phyloP scores from a whole-genome alignment of 2,329 filamentous ascomycete genomes.

The Fusarium papillatum region DNA sequence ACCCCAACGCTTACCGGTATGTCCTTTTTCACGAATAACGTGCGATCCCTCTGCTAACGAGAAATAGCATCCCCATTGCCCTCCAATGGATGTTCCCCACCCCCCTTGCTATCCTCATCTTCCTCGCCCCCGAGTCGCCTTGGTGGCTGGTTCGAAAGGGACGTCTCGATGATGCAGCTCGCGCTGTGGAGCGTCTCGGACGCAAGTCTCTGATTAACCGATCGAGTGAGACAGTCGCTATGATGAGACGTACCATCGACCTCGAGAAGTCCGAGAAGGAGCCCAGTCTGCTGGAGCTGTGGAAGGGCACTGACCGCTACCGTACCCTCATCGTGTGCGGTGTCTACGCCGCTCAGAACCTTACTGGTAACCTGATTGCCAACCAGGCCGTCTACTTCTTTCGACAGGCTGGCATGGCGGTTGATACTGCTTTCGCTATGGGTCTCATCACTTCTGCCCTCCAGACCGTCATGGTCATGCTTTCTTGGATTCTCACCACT shows the following conservation, averaged over 20 bases:
- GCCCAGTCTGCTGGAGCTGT: conserved; percentile 65
- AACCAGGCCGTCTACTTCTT: conserved; percentile 75
- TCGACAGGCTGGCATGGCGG: conserved; percentile 68
- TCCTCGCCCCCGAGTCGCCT: conserved; percentile 63
- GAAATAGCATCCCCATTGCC: conserved; percentile 62
- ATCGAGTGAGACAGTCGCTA: conserved; percentile 59
- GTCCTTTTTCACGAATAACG: conserved; percentile 19
- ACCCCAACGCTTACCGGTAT: conserved; percentile 36
- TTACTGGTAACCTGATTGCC: conserved; percentile 72
- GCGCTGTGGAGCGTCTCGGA: conserved; percentile 62
- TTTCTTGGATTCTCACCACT: conserved; percentile 76
- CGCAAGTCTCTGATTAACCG: conserved; percentile 36
- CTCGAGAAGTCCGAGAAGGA: conserved; percentile 59
- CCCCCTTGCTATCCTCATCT: conserved; percentile 65
- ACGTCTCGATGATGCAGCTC: conserved; percentile 55
- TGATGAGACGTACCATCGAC: conserved; percentile 70
- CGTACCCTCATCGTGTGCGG: conserved; percentile 68
- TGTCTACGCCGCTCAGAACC: conserved; percentile 71
- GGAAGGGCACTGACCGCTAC: conserved; percentile 65
- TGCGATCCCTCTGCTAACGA: conserved; percentile 44
- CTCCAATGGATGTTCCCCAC: conserved; percentile 72
- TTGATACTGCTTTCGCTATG: conserved; percentile 69
- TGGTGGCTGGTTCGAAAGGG: conserved; percentile 69
- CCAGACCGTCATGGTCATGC: conserved; percentile 72
- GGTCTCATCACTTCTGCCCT: conserved; percentile 76